Conservation (phyloP, 768 basidiomycete species). For the Russula dissimulans region DNA sequence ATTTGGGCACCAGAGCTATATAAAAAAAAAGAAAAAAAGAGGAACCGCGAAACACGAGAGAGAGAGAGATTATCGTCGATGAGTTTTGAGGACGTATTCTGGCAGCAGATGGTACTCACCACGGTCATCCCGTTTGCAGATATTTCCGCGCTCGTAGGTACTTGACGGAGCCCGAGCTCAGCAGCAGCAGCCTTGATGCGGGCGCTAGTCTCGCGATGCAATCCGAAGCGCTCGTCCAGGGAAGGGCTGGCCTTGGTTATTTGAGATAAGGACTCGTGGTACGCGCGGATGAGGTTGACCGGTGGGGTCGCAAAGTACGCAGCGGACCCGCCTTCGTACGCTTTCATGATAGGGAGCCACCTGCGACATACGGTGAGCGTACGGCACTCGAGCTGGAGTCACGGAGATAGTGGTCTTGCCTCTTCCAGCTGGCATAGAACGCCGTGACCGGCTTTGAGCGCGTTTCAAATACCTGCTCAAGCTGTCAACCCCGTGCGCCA, state of each 20-base stretch:
- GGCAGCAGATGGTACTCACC: conserved; percentile 29
- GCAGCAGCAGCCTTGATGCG: conserved; percentile 60
- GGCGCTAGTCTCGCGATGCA: conserved; percentile 60
- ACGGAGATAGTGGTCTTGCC: conserved; percentile 32
- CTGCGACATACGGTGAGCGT: conserved; percentile 28
- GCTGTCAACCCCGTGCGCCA: background rate
- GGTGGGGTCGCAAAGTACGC: conserved; percentile 95
- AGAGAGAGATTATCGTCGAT: background rate
- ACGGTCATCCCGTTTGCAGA: conserved; percentile 96
- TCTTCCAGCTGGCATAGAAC: conserved; percentile 90
- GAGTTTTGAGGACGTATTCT: background rate
- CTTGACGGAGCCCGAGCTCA: conserved; percentile 61
- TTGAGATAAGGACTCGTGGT: conserved; percentile 65
- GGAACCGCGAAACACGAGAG: background rate
- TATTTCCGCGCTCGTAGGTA: conserved; percentile 51
- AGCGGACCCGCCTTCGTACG: conserved; percentile 73
- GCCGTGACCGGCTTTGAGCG: conserved; percentile 57
- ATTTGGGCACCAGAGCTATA: conserved; percentile 72
- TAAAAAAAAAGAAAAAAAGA: background rate
- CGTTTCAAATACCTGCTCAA: conserved; percentile 44
- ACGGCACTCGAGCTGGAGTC: background rate
- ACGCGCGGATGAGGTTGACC: conserved; percentile 89
- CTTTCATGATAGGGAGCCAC: conserved; percentile 91
- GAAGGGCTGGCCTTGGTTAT: conserved; percentile 58
- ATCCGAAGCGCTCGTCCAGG: conserved; percentile 66